phyloP scores from a whole-genome alignment of 2,329 filamentous ascomycete species.

The Aureobasidium sp. region DNA sequence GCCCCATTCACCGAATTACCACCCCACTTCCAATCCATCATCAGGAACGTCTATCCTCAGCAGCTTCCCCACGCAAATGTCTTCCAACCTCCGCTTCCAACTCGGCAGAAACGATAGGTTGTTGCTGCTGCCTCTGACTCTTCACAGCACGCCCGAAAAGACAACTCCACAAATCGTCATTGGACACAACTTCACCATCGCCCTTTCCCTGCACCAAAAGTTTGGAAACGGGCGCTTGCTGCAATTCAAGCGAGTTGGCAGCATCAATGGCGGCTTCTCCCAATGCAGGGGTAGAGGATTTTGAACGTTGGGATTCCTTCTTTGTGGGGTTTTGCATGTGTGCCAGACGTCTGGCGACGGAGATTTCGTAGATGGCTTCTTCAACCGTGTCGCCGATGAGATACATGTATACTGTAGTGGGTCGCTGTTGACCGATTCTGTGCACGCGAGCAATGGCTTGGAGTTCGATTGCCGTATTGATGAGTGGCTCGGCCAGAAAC shows the following conservation, averaged over 20 bases:
- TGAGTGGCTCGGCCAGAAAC: constrained; percentile 85
- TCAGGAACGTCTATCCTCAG: constrained; percentile 35
- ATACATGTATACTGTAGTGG: constrained; percentile 94
- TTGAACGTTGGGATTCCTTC: constrained; percentile 17
- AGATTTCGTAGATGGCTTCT: constrained; percentile 82
- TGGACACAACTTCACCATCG: constrained; percentile 70
- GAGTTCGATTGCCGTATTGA: constrained; percentile 88
- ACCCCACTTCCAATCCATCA: not conserved
- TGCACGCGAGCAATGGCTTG: constrained; percentile 94
- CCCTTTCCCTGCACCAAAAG: constrained; percentile 62
- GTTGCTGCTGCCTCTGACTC: constrained; percentile 15
- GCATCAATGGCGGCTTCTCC: constrained; percentile 62
- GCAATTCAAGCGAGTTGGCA: constrained; percentile 76
- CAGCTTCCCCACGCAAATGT: constrained; percentile 48
- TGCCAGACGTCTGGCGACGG: constrained; percentile 66
- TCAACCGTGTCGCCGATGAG: constrained; percentile 86
- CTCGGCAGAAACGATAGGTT: constrained; percentile 14
- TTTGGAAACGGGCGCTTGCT: constrained; percentile 61
- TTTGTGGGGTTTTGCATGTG: constrained; percentile 49
- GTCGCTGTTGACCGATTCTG: constrained; percentile 78
- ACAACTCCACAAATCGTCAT: constrained; percentile 80
- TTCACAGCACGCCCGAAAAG: constrained; percentile 58
- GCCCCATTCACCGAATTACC: too few relatives aligned
- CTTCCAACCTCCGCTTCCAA: constrained; percentile 40
- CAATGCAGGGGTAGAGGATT: constrained; percentile 29